Evolutionary conservation across 345 rosid genomes (phyloP).

Genomic region (Psidium friedrichsthalianum): DNA sequence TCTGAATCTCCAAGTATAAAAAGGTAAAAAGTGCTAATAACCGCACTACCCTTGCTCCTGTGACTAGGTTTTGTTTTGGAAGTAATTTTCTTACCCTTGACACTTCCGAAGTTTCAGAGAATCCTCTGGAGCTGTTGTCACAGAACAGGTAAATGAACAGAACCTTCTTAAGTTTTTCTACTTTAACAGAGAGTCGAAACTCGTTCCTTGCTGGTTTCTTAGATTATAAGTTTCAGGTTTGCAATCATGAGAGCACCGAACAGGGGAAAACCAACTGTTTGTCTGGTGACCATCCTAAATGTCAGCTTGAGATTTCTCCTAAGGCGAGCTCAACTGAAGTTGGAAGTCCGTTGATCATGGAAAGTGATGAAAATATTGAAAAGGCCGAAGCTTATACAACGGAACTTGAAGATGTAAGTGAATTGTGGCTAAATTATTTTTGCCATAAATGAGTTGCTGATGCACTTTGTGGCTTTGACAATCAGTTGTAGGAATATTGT

Average conservation of each 20-base stretch:
- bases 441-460: background rate
- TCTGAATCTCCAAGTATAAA: slow-evolving; percentile 45
- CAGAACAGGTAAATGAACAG: slow-evolving; percentile 29
- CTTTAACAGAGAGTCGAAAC: background rate
- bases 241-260: slow-evolving; percentile 12
- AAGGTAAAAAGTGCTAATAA: slow-evolving; percentile 27
- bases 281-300: slow-evolving; percentile 9
- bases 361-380: slow-evolving; percentile 40
- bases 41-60: background rate
- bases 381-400: slow-evolving; percentile 75
- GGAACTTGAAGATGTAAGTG: slow-evolving; percentile 78
- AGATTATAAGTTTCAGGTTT: slow-evolving; percentile 9
- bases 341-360: slow-evolving; percentile 22
- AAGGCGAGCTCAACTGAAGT: slow-evolving; percentile 27
- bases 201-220: background rate
- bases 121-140: slow-evolving; percentile 14
- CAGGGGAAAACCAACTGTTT: slow-evolving; percentile 12
- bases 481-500: background rate
- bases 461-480: background rate
- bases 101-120: slow-evolving; percentile 26
- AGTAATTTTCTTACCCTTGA: background rate
- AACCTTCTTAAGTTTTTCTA: background rate
- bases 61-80: background rate
- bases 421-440: background rate
- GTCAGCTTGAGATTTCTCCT: slow-evolving; percentile 13